Base-by-base conservation (phyloP, 257 asterid species). In the Scutellaria barbata region DNA sequence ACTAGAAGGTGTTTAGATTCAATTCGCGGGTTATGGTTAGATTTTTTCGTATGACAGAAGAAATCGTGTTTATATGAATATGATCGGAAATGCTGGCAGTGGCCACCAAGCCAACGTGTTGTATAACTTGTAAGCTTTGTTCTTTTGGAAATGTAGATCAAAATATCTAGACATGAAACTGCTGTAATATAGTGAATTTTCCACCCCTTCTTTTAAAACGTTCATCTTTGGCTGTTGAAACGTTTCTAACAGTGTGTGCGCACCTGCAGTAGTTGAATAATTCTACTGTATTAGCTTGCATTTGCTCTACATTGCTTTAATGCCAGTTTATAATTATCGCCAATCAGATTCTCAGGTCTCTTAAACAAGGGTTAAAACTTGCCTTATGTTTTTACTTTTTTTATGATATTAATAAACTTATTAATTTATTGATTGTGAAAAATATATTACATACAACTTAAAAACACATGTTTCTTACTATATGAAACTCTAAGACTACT, bases 61-160 rank as follows among this genome's bases (percentile, higher is more conserved):
- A 75, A 64, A 71, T 46, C n/a, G 25, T 64, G 54, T 63, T 46
- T 68, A 53, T 13, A 12, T 25, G 18, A 57, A 63, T 18, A 53
- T 22, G 63, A 56, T 42, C 39, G 63, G 52, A 61, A 63, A 46
- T 13, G 71, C 67, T 33, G 76, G 50, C 66, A 47, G 53, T 73
- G 69, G 45, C 53, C 18, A 61, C 81, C 56, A 54, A 53, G 69
- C 77, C 72, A 52, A 70, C 71, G 51, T 68, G 66, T 80, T 80
- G 68, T 56, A 30, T 30, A 74, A 74, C 74, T 57, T 78, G 70
- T 59, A 63, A 78, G 73, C 79, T 57, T 64, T 68, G 67, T 77
- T 75, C 40, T 55, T 69, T 69, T 60, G 63, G 64, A 74, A 61
- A 63, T 73, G 81, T 82, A 79, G 76, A 82, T 69, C 74, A 50